Evolutionary conservation across 1,284 basidiomycete species (phyloP), one percentile per base, ranked within the genome.

Genomic region (Leccinum pachyderme): DNA sequence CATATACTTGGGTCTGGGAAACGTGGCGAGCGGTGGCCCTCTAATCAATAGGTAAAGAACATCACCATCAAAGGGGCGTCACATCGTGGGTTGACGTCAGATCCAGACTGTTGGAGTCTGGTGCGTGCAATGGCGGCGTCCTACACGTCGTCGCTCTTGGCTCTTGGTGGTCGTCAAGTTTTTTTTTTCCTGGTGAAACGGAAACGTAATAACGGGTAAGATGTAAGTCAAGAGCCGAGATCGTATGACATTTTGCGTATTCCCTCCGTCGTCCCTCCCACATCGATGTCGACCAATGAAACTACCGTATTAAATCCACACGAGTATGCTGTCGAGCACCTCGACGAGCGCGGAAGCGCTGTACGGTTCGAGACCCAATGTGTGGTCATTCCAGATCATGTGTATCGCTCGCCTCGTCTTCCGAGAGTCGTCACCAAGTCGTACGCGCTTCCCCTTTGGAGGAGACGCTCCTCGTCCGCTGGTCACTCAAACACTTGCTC

Each of bases 281-380:
- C 49, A 41, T 29, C 51, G 13, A 66, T 65, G 65, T 58, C 62
- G 45, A 59, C 41, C 28, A 8, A 27, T 18, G 52, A 53, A 27
- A 31, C 48, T 22, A 25, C 39, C 39, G 11, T 7, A 41, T 11
- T 41, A 41, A n/a, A 27, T 29, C 44, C 25, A 11, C 18, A 45
- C 22, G 46, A 13, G 33, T 45, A 51, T 29, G 18, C 52, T 41
- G 5, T 51, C 28, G 62, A 59, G 7, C 48, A 55, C 27, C 18
- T 60, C 51, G 62, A 60, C 33, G 69, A 66, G 29, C 59, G 27
- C 4, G 58, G 58, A 2, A 61, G 69, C 51, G 67, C 76, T n/a
- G 84, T 88, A 9, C 78, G 85, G 53, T 88, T 88, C 70, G 80
- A 87, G 72, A 73, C 76, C 49, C 77, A 82, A 61, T 88, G 86